Conservation (phyloP, 2,329 filamentous ascomycete species). For the Alternaria burnsii region DNA sequence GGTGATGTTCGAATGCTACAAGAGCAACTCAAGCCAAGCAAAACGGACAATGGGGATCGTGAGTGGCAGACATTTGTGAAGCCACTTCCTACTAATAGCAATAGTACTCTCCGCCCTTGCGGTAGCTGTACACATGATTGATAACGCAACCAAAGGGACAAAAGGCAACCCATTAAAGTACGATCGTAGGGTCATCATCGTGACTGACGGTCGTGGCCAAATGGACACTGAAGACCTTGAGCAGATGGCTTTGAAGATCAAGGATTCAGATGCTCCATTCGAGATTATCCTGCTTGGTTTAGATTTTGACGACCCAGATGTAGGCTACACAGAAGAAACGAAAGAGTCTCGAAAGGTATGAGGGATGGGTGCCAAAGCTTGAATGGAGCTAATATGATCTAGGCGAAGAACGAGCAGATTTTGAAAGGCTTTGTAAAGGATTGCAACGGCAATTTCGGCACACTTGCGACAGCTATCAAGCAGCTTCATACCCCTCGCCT, state of each 20-base stretch:
- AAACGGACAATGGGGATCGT: slow-evolving; percentile 77
- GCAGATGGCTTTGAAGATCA: slow-evolving; percentile 76
- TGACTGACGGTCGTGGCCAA: slow-evolving; percentile 80
- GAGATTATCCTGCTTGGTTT: slow-evolving; percentile 83
- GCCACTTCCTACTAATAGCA: slow-evolving; percentile 28
- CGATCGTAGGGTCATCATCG: slow-evolving; percentile 70
- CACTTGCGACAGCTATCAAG: slow-evolving; percentile 82
- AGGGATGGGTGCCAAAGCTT: background rate
- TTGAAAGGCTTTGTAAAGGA: slow-evolving; percentile 70
- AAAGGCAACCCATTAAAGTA: slow-evolving; percentile 52
- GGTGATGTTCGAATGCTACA: slow-evolving; percentile 72
- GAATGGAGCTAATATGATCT: slow-evolving; percentile 23
- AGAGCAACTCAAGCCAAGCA: slow-evolving; percentile 70
- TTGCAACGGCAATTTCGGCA: slow-evolving; percentile 80
- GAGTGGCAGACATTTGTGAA: slow-evolving; percentile 24
- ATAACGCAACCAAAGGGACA: slow-evolving; percentile 80
- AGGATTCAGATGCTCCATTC: slow-evolving; percentile 70
- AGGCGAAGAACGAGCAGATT: slow-evolving; percentile 76
- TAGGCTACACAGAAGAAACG: slow-evolving; percentile 89
- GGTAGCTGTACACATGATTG: slow-evolving; percentile 88
- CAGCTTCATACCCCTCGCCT: slow-evolving; percentile 79
- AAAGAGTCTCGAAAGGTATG: slow-evolving; percentile 75
- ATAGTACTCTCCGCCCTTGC: slow-evolving; percentile 81
- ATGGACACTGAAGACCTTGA: slow-evolving; percentile 77
- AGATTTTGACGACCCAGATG: slow-evolving; percentile 92